Evolutionary conservation across 1,284 basidiomycete species (phyloP).

Genomic region (Puccinia triticina): DNA sequence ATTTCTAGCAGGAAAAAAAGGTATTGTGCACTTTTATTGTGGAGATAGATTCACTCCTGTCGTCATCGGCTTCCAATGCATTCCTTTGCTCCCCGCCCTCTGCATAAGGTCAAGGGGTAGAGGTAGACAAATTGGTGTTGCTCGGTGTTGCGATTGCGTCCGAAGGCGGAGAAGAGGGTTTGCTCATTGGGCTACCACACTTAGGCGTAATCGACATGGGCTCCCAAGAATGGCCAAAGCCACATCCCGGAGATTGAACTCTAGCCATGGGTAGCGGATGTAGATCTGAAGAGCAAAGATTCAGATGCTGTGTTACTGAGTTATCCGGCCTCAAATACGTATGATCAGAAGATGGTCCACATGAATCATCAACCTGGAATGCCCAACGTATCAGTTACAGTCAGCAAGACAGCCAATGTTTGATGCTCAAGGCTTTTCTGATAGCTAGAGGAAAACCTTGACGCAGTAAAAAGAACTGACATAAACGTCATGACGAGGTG

Average conservation of each 20-base stretch:
- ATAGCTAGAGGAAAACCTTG: not conserved
- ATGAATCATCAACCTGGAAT: slow-evolving; percentile 4
- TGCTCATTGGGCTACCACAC: not conserved
- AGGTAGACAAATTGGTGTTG: not conserved
- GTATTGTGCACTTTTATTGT: no score
- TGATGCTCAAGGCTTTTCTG: not conserved
- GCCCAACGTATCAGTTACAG: not conserved
- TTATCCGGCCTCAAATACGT: not conserved
- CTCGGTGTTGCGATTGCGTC: not conserved
- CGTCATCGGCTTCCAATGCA: no score
- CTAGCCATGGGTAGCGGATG: not conserved
- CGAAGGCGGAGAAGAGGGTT: not conserved
- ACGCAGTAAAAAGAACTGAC: not conserved
- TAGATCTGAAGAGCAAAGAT: not conserved
- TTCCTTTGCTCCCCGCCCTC: no score
- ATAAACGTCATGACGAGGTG: not conserved
- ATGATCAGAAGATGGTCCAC: not conserved
- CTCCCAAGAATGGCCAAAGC: not conserved
- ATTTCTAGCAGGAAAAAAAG: no score
- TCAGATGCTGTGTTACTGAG: not conserved
- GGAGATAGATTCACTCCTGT: no score
- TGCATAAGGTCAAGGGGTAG: not conserved
- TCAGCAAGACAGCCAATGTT: not conserved
- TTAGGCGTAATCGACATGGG: not conserved
- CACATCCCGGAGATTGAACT: not conserved